phyloP scores from a whole-genome alignment of 2,329 filamentous ascomycete species.

The Curvularia sp. region DNA sequence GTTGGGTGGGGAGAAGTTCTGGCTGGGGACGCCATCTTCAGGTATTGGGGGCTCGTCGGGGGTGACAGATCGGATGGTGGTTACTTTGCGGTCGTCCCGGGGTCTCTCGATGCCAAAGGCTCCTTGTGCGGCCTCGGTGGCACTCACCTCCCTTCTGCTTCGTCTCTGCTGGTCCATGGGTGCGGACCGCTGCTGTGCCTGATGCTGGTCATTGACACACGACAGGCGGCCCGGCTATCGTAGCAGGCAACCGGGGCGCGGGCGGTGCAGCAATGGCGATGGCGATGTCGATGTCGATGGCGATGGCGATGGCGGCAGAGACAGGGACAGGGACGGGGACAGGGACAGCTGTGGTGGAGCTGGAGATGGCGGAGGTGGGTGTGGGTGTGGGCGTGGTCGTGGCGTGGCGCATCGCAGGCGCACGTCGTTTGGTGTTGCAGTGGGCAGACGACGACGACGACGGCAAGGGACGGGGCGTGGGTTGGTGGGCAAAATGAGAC shows the following conservation, averaged over 20 bases:
- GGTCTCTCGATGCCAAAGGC: conserved; percentile 25
- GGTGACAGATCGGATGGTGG: conserved; percentile 68
- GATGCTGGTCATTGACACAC: conserved; percentile 24
- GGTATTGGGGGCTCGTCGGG: conserved; percentile 59
- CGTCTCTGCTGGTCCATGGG: conserved; percentile 42
- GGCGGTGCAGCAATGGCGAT: conserved; percentile 17
- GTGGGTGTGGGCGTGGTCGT: neutral
- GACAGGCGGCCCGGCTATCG: conserved; percentile 24
- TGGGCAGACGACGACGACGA: too few species aligned
- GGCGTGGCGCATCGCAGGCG: conserved; percentile 36
- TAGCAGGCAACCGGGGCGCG: conserved; percentile 20
- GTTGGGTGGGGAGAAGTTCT: conserved; percentile 39
- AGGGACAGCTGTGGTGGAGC: conserved; percentile 15
- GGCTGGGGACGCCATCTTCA: conserved; percentile 22
- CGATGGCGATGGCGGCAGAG: conserved; percentile 2
- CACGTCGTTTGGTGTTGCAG: conserved; percentile 8
- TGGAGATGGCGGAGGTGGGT: conserved; percentile 14
- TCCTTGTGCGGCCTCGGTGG: conserved; percentile 28
- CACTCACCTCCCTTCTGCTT: conserved; percentile 36
- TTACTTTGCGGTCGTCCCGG: conserved; percentile 32
- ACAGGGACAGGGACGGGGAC: conserved; percentile 5
- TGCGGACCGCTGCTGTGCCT: conserved; percentile 26
- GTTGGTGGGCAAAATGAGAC: conserved; percentile 11
- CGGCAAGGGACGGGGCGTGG: neutral
- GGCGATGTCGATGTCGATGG: conserved; percentile 1